Evolutionary conservation across 2,329 filamentous ascomycete species (phyloP).

Genomic region (Cladosporium sp.): DNA sequence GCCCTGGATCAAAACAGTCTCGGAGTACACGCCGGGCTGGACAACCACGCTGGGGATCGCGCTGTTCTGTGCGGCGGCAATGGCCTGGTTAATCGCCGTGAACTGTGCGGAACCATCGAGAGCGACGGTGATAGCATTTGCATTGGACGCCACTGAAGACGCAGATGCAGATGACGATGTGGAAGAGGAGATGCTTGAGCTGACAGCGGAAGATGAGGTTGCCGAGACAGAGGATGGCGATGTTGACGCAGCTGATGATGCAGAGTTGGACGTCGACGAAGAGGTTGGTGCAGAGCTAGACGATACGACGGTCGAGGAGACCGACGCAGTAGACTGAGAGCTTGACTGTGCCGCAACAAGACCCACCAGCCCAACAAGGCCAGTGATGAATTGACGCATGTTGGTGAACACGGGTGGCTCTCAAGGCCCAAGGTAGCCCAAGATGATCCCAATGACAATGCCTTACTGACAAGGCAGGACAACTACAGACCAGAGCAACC

Average conservation of each 20-base stretch:
- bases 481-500: background rate
- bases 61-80: slow-evolving; percentile 41
- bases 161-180: background rate
- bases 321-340: background rate
- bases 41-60: slow-evolving; percentile 42
- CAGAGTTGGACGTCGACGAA: background rate
- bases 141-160: background rate
- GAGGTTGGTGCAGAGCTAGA: background rate
- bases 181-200: background rate
- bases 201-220: background rate
- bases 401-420: background rate
- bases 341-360: background rate
- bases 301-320: background rate
- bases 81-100: slow-evolving; percentile 42
- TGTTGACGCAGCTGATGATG: background rate
- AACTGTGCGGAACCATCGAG: slow-evolving; percentile 23
- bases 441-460: background rate
- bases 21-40: slow-evolving; percentile 43
- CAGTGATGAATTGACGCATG: background rate
- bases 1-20: slow-evolving; percentile 38
- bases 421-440: background rate
- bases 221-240: background rate
- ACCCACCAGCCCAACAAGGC: background rate
- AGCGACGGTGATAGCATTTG: background rate
- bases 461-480: background rate